A percentile compares a stretch with the other conserved stretches of the same genome.
These are phyloP conservation scores for Dactylellina haptotyla DNA, from an alignment of 2,329 filamentous ascomycete genomes.

Conservation along the genomic window DNA sequence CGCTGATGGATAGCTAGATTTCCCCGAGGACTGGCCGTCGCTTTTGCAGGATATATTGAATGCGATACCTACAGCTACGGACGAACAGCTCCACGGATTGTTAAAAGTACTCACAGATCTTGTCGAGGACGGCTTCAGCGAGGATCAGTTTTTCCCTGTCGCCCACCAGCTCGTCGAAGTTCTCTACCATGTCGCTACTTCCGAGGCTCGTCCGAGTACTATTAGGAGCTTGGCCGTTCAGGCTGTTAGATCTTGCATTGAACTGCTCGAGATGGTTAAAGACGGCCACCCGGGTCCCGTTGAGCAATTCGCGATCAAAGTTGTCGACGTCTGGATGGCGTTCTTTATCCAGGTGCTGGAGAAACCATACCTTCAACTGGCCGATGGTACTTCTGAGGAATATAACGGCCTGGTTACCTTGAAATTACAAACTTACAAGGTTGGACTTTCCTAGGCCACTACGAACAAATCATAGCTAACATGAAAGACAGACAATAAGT, in stretches of 20 bases:
- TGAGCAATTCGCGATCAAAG: conserved; percentile 87
- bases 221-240: conserved; percentile 86
- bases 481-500: conserved; percentile 74
- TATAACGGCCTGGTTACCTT: conserved; percentile 86
- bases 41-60: conserved; percentile 82
- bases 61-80: conserved; percentile 78
- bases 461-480: conserved; percentile 52
- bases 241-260: conserved; percentile 90
- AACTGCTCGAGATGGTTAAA: conserved; percentile 95
- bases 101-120: conserved; percentile 87
- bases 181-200: conserved; percentile 82
- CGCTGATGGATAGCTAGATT: conserved; percentile 69
- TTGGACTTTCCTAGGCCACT: conserved; percentile 58
- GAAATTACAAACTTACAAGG: conserved; percentile 91
- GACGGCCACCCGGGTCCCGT: conserved; percentile 89
- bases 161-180: conserved; percentile 85
- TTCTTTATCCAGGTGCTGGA: conserved; percentile 87
- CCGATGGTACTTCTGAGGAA: conserved; percentile 66
- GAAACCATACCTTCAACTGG: conserved; percentile 73
- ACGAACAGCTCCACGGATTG: conserved; percentile 86
- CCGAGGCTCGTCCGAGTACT: conserved; percentile 69
- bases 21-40: conserved; percentile 92
- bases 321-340: conserved; percentile 83
- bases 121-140: conserved; percentile 90
- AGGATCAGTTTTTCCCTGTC: conserved; percentile 92